Evolutionary conservation across 1,139 yeast genomes (phyloP), one percentile per base, ranked within the genome.

Genomic region (Kazachstania sp.): DNA sequence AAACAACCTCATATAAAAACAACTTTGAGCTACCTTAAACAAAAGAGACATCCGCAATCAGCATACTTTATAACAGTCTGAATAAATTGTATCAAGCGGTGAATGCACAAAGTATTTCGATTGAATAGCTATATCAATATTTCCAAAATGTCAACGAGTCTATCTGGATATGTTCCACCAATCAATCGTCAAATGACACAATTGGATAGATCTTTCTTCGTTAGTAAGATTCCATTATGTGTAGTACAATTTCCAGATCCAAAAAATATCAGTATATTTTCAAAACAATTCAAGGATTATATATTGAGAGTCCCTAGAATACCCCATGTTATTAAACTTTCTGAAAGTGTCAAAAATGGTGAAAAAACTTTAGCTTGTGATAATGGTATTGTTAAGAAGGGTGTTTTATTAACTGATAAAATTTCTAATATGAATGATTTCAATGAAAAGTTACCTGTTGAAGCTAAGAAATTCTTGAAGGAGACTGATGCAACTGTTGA

Each of bases 241-340:
- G 83, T 80, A 16, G 87, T 90, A 1, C 67, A 72, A 45, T 79
- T 90, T 58, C 79, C 82, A 2, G 80, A 87, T 49, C 87, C 94
- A 0, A 73, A 75, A 44, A 66, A 69, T 51, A 70, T 83, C 23
- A 82, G 85, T 9, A 61, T 61, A 6, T 79, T 79, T 60, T 61
- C 74, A 31, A 63, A 69, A 32, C 56, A 65, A 7, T 75, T 78
- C 59, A 73, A 75, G 50, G 61, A 67, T 8, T 86, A 83, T 56
- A 71, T 85, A 18, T 65, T 87, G 26, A 74, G 76, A 54, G 63
- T 83, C 20, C 86, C 86, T 11, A 74, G 83, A 3, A 68, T 84
- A 16, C 79, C 85, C 37, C 84, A 83, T 54, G 79, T 86, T 9
- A 78, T 83, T 3, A 71, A 73, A 37, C 63, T 79, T 36, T 30